Base-by-base conservation (phyloP, 352 stramenopile species). In the Globisporangium uncinulatum region DNA sequence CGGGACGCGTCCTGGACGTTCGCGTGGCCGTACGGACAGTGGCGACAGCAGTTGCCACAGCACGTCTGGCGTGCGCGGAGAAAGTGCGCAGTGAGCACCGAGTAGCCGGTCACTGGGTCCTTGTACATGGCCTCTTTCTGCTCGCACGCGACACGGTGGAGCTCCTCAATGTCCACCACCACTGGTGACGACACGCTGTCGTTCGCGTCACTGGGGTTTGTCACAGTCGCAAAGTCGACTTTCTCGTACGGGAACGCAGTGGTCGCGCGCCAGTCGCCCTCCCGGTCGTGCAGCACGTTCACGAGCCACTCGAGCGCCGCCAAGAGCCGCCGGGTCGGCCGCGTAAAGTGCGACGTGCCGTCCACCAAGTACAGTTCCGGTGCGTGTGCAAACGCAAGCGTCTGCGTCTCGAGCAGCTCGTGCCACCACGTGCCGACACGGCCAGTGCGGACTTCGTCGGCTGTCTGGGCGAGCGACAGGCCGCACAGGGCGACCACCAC, bases 1-100 rank as follows among this genome's bases (percentile, higher is more conserved):
- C 61, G 58, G 6, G 70, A 60, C 1, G 67, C 64, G 34, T 82
- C 66, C 20, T 73, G 71, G 13, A 90, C 80, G 54, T 96, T 96
- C 19, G 75, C 79, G 58, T 97, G 87, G 50, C 81, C 75, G 48
- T 89, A 97, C 0, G 87, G 87, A 70, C 90, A 97, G 60, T 97
- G 90, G 8, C 90, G 76, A 66, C 90, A 97, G 19, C 86, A 81
- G 51, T 85, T 90, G 37, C 90, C 90, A 70, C 90, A 97, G 60
- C 90, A 97, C 45, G 80, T 81, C 47, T 93, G 88, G 51, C 86
- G 76, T 34, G 84, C 67, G 42, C 67, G 61, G 54, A 95, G 75
- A 42, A 82, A 83, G 41, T 92, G 59, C 48, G 81, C 70, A 1
- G 90, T 97, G 71, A 97, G 91, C 2, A 97, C 90, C 2, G 65